Evolutionary conservation across 768 basidiomycete species (phyloP), one percentile per base, ranked within the genome.

Genomic region (Boletus bicolor): DNA sequence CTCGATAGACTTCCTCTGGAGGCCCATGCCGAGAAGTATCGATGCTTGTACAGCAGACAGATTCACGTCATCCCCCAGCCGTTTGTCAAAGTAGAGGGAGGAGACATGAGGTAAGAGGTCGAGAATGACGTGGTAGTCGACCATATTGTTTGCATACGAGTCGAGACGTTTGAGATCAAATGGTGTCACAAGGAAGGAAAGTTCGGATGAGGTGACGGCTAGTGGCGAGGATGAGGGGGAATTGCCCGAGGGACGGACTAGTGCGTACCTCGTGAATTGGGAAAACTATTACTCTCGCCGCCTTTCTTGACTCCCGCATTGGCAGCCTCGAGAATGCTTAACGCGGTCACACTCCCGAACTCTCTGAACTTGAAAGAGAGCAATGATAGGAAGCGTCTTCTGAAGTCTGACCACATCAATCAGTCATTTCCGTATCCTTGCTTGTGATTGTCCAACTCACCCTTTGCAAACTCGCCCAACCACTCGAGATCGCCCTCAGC

Each of bases 121-220:
- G 39, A 98, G 79, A 54, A 98, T 83, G 63, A 96, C 93, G 68
- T 98, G 97, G 65, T 96, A 98, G 72, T 98, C 97, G 41, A 98
- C 80, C 84, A 89, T 87, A 68, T 93, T 93, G 70, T 97, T 94
- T 1, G 93, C 89, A 61, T 99, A 99, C 6, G 96, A 91, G 63
- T 95, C 90, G 14, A 99, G 80, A 1, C 97, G 87, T 71, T 98
- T 98, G 63, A 98, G 79, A 71, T 98, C 97, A 69, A 96, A 98
- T 0, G 97, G 93, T 0, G 92, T 87, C 53, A 95, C 69, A 7
- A 89, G 68, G 45, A 86, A 75, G 1, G 82, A 75, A 15, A 89
- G 74, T 55, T 89, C 88, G 2, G 73, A 42, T 11, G 65, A 54
- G 34, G 54, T 43, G 36, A 72, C 32, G 15, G 12, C 70, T 68